These are phyloP conservation scores for Gamarada debralockiae DNA, from an alignment of 495 filamentous ascomycete genomes.

Conservation along the genomic window DNA sequence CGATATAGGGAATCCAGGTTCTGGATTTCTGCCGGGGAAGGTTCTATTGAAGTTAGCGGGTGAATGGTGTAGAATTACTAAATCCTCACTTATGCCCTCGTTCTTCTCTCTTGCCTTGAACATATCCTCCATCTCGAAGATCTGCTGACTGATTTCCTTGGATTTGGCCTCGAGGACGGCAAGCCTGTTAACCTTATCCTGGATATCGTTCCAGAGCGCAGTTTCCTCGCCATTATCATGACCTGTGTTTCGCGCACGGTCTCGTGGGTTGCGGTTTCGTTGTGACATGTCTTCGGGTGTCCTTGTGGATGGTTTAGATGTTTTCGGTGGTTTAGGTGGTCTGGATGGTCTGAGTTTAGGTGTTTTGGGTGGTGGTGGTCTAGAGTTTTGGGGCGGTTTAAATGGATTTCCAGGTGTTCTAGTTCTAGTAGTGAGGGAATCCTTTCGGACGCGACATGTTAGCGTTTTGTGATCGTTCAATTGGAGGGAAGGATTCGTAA, in stretches of 20 bases:
- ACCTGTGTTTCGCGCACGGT: slow-evolving; percentile 21
- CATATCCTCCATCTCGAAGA: slow-evolving; percentile 44
- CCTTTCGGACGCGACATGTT: too few species aligned
- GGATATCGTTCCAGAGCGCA: slow-evolving; percentile 14
- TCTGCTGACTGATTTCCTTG: slow-evolving; percentile 43
- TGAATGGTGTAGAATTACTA: too few species aligned
- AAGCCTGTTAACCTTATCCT: slow-evolving; percentile 22
- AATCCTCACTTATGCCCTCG: too few species aligned
- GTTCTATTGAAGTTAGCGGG: slow-evolving; percentile 11
- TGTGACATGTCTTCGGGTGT: not conserved
- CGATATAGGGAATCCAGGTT: slow-evolving; percentile 56
- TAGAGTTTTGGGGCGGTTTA: too few species aligned
- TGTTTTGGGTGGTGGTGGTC: too few species aligned
- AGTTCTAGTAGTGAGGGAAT: too few species aligned
- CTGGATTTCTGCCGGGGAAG: slow-evolving; percentile 28
- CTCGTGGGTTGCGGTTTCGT: slow-evolving; percentile 19
- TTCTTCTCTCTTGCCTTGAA: slow-evolving; percentile 32
- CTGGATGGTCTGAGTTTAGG: too few species aligned
- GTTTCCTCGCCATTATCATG: slow-evolving; percentile 23
- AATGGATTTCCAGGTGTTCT: too few species aligned
- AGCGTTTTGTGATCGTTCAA: too few species aligned
- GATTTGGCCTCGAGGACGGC: slow-evolving; percentile 27
- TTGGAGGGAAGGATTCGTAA: too few species aligned
- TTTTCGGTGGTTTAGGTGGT: too few species aligned
- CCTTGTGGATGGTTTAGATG: too few species aligned